These are phyloP conservation scores for Penicillium griseofulvum DNA, from an alignment of 2,329 filamentous ascomycete genomes.

Conservation along the genomic window DNA sequence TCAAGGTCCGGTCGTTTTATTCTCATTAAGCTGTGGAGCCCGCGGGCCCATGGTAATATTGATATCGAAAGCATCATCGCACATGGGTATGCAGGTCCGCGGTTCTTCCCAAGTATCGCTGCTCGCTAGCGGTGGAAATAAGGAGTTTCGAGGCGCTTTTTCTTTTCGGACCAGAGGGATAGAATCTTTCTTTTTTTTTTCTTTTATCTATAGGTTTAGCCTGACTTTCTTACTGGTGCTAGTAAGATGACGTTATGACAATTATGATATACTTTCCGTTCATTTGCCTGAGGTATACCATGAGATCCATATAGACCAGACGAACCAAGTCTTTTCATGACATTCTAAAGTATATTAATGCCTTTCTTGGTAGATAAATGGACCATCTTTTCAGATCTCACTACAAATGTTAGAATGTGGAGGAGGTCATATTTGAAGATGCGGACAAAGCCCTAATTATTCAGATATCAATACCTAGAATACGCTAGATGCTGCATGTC, in stretches of 20 bases:
- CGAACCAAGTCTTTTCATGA: no score
- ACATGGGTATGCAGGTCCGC: conserved; percentile 78
- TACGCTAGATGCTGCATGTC: neutral
- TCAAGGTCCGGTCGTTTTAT: conserved; percentile 74
- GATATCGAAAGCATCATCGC: conserved; percentile 85
- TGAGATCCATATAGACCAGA: neutral
- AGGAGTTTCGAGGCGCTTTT: neutral
- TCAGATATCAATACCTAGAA: neutral
- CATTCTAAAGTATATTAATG: neutral
- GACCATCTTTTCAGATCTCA: neutral
- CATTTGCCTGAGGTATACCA: neutral
- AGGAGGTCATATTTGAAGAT: conserved; percentile 13
- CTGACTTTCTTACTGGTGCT: neutral
- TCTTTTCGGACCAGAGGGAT: neutral
- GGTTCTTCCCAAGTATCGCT: conserved; percentile 68
- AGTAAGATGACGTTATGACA: conserved; percentile 3
- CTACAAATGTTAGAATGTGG: conserved; percentile 22
- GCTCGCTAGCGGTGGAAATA: neutral
- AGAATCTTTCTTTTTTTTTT: neutral
- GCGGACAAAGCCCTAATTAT: conserved; percentile 1
- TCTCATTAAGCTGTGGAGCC: conserved; percentile 86
- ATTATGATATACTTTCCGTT: neutral
- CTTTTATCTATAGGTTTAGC: neutral
- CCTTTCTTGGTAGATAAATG: neutral
- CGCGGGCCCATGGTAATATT: conserved; percentile 71